A percentile compares a stretch with the other conserved stretches of the same genome.
phyloP scores from a whole-genome alignment of 768 basidiomycete species.

The Boletellus ananiceps region DNA sequence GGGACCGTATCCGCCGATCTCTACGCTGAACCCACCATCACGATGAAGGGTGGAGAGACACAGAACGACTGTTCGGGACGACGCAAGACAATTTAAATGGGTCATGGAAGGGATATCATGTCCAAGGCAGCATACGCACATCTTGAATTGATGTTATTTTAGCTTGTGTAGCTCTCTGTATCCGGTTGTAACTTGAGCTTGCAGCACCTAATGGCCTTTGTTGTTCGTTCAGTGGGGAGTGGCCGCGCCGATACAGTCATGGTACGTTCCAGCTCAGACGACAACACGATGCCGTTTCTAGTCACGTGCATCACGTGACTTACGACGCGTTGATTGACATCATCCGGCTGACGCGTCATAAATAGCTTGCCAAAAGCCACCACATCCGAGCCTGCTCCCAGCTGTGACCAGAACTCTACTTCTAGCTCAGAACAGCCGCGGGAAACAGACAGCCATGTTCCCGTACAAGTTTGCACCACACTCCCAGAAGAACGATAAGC shows the following conservation, averaged over 20 bases:
- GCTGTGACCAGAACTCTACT: neutral
- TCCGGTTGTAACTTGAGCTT: too few relatives aligned
- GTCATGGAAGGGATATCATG: neutral
- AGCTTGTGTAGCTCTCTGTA: too few relatives aligned
- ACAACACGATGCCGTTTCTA: too few relatives aligned
- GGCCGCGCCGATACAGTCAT: too few relatives aligned
- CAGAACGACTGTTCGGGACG: neutral
- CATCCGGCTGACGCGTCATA: neutral
- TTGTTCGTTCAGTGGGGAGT: too few relatives aligned
- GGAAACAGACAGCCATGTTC: constrained; percentile 7
- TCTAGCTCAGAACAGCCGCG: too few relatives aligned
- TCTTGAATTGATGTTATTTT: too few relatives aligned
- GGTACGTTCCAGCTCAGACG: too few relatives aligned
- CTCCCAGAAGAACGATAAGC: constrained; percentile 9
- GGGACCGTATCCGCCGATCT: constrained; percentile 22
- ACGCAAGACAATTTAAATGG: neutral
- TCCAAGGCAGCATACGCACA: too few relatives aligned
- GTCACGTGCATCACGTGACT: constrained; percentile 16
- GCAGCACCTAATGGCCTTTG: too few relatives aligned
- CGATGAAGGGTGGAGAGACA: neutral
- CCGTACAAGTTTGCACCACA: constrained; percentile 18
- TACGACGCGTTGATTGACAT: constrained; percentile 12
- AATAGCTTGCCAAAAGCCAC: neutral
- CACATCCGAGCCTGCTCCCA: neutral
- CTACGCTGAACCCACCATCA: constrained; percentile 1